These are phyloP conservation scores for Penicillium sclerotiorum DNA, from an alignment of 2,329 filamentous ascomycete genomes.

Conservation along the genomic window DNA sequence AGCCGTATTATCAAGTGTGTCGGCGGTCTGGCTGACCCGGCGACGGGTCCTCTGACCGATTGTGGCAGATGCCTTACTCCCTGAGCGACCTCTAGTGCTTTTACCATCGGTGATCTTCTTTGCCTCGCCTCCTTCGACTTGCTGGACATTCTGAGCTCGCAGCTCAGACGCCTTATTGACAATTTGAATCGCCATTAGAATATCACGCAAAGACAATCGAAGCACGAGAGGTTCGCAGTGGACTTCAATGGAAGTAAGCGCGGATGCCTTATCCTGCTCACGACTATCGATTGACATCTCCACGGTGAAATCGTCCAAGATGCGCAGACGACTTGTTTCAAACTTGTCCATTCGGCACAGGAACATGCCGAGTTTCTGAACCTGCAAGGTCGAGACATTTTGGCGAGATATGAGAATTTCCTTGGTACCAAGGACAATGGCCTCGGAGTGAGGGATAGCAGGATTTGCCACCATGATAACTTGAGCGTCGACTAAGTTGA, in stretches of 20 bases:
- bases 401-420: conserved; percentile 92
- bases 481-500: conserved; percentile 95
- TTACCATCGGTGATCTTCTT: conserved; percentile 53
- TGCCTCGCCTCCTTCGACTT: conserved; percentile 56
- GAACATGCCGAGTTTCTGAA: conserved; percentile 97
- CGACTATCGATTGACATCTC: conserved; percentile 83
- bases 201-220: conserved; percentile 88
- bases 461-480: conserved; percentile 96
- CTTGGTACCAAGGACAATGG: conserved; percentile 91
- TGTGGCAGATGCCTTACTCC: conserved; percentile 45
- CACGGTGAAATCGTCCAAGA: conserved; percentile 94
- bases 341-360: conserved; percentile 98
- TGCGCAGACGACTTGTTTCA: conserved; percentile 83
- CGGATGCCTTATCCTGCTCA: conserved; percentile 60
- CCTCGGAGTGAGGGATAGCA: conserved; percentile 84
- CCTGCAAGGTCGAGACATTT: conserved; percentile 88
- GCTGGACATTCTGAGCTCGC: conserved; percentile 57
- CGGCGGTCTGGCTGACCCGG: conserved; percentile 48
- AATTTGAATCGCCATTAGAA: conserved; percentile 90
- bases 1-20: conserved; percentile 42
- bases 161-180: conserved; percentile 87
- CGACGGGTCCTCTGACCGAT: conserved; percentile 48
- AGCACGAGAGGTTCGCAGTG: conserved; percentile 91
- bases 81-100: conserved; percentile 52
- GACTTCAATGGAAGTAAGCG: conserved; percentile 76